Evolutionary conservation across 2,329 filamentous ascomycete genomes (phyloP), one percentile per base, ranked within the genome.

Genomic region (Xylariaceae sp.): DNA sequence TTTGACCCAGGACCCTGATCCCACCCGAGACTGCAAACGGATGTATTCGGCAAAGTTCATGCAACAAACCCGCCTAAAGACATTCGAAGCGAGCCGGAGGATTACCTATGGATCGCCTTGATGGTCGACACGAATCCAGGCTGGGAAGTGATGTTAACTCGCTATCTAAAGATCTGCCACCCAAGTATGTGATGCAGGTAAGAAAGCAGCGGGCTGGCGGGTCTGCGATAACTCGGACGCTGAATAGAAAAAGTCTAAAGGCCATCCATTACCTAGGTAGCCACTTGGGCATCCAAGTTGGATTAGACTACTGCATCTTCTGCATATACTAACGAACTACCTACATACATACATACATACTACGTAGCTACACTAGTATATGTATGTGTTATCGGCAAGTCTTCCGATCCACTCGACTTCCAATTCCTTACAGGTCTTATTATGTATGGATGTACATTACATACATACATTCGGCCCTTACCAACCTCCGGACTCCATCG

Each of bases 11-110:
- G 50, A 51, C 57, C 53, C 45, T 51, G 50, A 57, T 55, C 53
- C 52, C 45, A 49, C 29, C n/a, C 51, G 26, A 56, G 57, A 57
- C 59, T 62, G 59, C 59, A 59, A 46, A 49, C 50, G 44, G 51
- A 55, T 53, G 53, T 57, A 54, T 51, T 57, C 42, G 52, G 50
- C 21, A 59, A 50, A 57, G 19, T 52, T 52, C 45, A 63, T 59
- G 57, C 54, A 59, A 46, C 54, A 29, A 57, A 45, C 52, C 48
- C 4, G 23, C 23, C 23, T 9, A 50, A 57, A 56, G 52, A 44
- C 21, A 46, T 32, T 48, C 29, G 41, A 44, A 47, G 20, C 16
- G 48, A 43, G 20, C 19, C 44, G 44, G 18, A 14, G 37, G 37
- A 37, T 46, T 26, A 42, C n/a, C 9, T 10, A 20, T 20, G 18